These are phyloP conservation scores for Kwoniella shivajii DNA, from an alignment of 1,284 basidiomycete genomes.

Conservation along the genomic window DNA sequence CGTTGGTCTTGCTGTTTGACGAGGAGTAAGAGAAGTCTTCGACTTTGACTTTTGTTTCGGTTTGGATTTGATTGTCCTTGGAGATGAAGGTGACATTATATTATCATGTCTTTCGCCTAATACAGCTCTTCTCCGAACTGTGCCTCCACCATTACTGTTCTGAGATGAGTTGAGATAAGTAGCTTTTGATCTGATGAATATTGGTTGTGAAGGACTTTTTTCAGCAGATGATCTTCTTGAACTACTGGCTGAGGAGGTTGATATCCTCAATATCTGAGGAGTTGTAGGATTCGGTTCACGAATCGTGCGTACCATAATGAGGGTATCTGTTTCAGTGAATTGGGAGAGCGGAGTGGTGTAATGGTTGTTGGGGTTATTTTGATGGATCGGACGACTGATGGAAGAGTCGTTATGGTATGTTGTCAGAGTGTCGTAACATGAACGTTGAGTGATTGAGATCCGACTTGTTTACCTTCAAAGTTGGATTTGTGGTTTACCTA, in stretches of 20 bases:
- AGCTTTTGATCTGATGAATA: constrained; percentile 3
- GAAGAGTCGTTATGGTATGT: too few relatives aligned
- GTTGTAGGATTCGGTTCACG: constrained; percentile 22
- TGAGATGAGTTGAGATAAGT: constrained; percentile 2
- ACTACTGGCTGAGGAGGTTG: constrained; percentile 15
- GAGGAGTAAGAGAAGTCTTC: background rate
- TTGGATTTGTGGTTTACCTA: too few relatives aligned
- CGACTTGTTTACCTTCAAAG: too few relatives aligned
- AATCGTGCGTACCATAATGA: constrained; percentile 20
- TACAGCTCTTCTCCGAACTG: constrained; percentile 8
- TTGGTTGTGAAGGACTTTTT: constrained; percentile 8
- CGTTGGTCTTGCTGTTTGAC: background rate
- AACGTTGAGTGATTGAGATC: too few relatives aligned
- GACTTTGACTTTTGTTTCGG: background rate
- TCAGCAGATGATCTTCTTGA: constrained; percentile 5
- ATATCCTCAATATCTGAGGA: constrained; percentile 15
- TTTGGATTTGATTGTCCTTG: background rate
- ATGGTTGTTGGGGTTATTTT: too few relatives aligned
- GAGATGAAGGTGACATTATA: constrained; percentile 1
- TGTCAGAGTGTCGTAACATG: too few relatives aligned
- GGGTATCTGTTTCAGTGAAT: background rate
- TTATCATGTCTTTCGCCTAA: constrained; percentile 25
- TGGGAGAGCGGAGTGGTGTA: too few relatives aligned
- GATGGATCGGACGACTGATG: too few relatives aligned
- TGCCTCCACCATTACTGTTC: background rate